Conservation (phyloP, 2,329 filamentous ascomycete species). For the Colletotrichum kahawae region DNA sequence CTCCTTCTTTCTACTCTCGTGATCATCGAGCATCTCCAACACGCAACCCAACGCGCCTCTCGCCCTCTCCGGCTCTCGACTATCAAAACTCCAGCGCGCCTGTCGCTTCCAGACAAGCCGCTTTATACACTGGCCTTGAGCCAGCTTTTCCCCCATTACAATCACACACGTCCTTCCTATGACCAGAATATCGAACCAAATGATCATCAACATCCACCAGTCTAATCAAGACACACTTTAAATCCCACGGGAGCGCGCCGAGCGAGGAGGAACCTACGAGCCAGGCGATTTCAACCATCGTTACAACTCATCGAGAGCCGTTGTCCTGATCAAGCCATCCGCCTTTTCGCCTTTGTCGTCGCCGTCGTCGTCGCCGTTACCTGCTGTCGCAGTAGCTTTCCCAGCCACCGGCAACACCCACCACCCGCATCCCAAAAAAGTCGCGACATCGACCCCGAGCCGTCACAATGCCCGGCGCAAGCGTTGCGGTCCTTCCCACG, state of each 20-base stretch:
- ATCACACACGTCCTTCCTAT: constrained; percentile 27
- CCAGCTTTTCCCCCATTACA: constrained; percentile 31
- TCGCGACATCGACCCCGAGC: constrained; percentile 35
- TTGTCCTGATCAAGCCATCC: constrained; percentile 33
- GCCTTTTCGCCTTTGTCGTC: constrained; percentile 29
- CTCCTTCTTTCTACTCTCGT: constrained; percentile 10
- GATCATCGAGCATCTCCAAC: constrained; percentile 36
- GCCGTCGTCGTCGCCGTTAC: constrained; percentile 27
- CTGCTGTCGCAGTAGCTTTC: constrained; percentile 14
- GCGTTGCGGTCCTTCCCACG: constrained; percentile 68
- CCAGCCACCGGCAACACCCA: constrained; percentile 20
- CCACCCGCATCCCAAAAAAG: constrained; percentile 24
- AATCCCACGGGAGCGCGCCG: constrained; percentile 71
- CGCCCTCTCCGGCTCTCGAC: constrained; percentile 34
- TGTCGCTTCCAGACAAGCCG: constrained; percentile 21
- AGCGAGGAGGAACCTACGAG: constrained; percentile 50
- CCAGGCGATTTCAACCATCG: constrained; percentile 65
- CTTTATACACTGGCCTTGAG: constrained; percentile 17
- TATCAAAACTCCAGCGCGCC: constrained; percentile 26
- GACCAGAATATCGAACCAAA: constrained; percentile 26
- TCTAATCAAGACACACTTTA: constrained; percentile 66
- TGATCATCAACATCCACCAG: constrained; percentile 29
- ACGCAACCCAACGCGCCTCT: constrained; percentile 18
- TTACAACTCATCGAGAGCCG: constrained; percentile 42
- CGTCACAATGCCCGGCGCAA: constrained; percentile 72